Evolutionary conservation across 108 stramenopile species (phyloP).

Genomic region (Schizochytrium sp.): DNA sequence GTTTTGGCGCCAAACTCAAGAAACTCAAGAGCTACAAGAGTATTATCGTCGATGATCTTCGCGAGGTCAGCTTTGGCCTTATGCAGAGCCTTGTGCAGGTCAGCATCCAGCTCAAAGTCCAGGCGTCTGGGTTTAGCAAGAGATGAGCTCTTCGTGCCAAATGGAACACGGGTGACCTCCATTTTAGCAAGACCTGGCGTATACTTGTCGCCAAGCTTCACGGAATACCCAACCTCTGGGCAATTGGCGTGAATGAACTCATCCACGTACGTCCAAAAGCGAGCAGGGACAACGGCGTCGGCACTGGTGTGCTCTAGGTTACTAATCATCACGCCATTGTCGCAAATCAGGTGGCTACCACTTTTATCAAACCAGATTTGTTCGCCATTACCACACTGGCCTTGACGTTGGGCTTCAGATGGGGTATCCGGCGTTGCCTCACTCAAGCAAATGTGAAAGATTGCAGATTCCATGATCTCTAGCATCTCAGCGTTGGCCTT

Average conservation of each 20-base stretch:
- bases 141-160: not conserved
- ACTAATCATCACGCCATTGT: slow-evolving; percentile 8
- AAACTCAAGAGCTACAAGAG: not conserved
- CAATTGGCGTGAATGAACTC: slow-evolving; percentile 36
- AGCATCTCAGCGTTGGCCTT: not conserved
- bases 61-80: not conserved
- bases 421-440: slow-evolving; percentile 11
- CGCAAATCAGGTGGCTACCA: not conserved
- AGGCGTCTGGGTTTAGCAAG: not conserved
- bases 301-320: slow-evolving; percentile 44
- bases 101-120: not conserved
- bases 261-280: slow-evolving; percentile 16
- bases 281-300: slow-evolving; percentile 42
- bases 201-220: not conserved
- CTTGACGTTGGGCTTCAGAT: not conserved
- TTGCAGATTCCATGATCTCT: slow-evolving; percentile 17
- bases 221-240: slow-evolving; percentile 48
- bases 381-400: slow-evolving; percentile 32
- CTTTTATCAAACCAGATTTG: slow-evolving; percentile 58
- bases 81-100: not conserved
- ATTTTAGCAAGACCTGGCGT: slow-evolving; percentile 1
- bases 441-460: slow-evolving; percentile 32
- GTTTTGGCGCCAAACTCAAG: slow-evolving; percentile 21
- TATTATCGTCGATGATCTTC: slow-evolving; percentile 39
- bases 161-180: not conserved